Conservation (phyloP, 768 basidiomycete species). For the Boletus tomentosulus region DNA sequence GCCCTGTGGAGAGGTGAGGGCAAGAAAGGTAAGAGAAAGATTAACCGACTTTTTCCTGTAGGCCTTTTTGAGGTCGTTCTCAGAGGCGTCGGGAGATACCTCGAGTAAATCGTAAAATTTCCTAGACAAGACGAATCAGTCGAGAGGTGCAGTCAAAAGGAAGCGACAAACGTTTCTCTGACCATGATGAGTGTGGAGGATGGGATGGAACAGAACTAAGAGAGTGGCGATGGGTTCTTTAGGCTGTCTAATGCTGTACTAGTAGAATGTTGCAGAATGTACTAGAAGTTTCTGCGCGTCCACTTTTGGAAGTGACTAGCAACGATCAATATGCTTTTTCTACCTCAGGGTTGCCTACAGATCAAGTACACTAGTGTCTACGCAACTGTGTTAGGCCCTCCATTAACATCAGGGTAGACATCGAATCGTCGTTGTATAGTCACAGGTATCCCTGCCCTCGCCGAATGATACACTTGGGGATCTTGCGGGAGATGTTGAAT, state of each 20-base stretch:
- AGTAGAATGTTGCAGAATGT: slow-evolving; percentile 31
- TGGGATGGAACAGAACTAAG: slow-evolving; percentile 12
- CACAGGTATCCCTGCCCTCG: slow-evolving; percentile 86
- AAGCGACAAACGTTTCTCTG: slow-evolving; percentile 52
- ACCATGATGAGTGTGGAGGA: slow-evolving; percentile 45
- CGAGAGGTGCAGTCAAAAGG: background rate
- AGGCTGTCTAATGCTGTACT: slow-evolving; percentile 27
- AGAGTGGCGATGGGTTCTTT: slow-evolving; percentile 16
- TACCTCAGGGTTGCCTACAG: no score
- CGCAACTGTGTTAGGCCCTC: background rate
- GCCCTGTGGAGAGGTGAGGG: slow-evolving; percentile 47
- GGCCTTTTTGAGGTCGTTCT: slow-evolving; percentile 88
- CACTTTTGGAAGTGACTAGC: slow-evolving; percentile 15
- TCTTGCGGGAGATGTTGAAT: slow-evolving; percentile 41
- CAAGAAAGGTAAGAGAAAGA: background rate
- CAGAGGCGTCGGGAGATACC: slow-evolving; percentile 71
- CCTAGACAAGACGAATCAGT: slow-evolving; percentile 35
- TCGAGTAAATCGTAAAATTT: slow-evolving; percentile 94
- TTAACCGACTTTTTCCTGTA: slow-evolving; percentile 81
- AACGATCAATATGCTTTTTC: no score
- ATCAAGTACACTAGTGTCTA: background rate
- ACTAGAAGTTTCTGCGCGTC: slow-evolving; percentile 25
- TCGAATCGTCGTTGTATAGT: slow-evolving; percentile 88
- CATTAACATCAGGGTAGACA: slow-evolving; percentile 77
- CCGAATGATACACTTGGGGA: slow-evolving; percentile 56